A percentile compares a stretch with the other conserved stretches of the same genome.
Conservation (phyloP, 768 basidiomycete genomes). For the Mycena capillaripes region DNA sequence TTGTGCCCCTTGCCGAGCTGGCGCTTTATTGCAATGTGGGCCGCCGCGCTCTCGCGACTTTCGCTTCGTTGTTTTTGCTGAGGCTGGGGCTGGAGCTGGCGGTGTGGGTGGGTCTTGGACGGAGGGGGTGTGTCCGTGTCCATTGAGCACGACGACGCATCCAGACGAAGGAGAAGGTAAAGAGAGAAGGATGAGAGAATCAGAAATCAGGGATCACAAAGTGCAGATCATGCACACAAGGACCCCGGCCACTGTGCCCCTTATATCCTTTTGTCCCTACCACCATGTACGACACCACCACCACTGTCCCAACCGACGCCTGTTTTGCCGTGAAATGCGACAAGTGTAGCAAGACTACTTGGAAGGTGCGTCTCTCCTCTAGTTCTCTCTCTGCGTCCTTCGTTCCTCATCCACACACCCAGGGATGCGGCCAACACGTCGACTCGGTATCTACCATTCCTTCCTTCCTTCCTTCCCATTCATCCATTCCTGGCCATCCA, state of each 20-base stretch:
- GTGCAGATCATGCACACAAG: constrained; percentile 2
- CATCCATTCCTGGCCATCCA: not conserved
- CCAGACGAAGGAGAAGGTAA: not conserved
- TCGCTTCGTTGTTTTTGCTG: not conserved
- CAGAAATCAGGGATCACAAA: not conserved
- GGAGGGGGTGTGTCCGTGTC: too few species aligned
- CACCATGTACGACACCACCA: constrained; percentile 26
- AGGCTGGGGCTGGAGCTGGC: too few species aligned
- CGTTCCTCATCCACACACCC: constrained; percentile 7
- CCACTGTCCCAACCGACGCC: constrained; percentile 58
- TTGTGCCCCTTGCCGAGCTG: constrained; percentile 34
- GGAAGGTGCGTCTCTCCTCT: constrained; percentile 63
- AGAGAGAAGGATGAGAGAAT: not conserved
- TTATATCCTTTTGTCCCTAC: not conserved
- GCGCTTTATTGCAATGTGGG: constrained; percentile 22
- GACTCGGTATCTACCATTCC: constrained; percentile 62
- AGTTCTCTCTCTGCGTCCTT: constrained; percentile 1
- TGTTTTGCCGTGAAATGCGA: constrained; percentile 73
- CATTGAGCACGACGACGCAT: not conserved
- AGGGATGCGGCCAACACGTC: constrained; percentile 82
- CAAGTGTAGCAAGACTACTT: constrained; percentile 77
- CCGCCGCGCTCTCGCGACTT: not conserved
- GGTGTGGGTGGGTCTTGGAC: too few species aligned
- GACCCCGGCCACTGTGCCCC: constrained; percentile 15
- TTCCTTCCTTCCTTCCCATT: not conserved